Evolutionary conservation across 805 yeast genomes (phyloP), one percentile per base, ranked within the genome.

Genomic region (Cyberlindnera lachancei): DNA sequence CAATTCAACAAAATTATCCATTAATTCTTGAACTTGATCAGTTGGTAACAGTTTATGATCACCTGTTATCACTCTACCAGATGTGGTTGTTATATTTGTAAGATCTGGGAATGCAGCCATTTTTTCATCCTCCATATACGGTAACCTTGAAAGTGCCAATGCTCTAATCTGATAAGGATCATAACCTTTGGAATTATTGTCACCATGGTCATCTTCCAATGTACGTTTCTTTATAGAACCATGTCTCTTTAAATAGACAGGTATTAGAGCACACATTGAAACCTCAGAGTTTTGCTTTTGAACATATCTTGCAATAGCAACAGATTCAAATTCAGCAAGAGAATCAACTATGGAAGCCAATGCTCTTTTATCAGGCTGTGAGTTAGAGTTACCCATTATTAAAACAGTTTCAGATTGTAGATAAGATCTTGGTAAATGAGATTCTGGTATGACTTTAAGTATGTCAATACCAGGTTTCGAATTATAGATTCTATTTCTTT

Each of bases 61-160:
- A 27, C 40, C 36, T 28, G 42, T 44, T 26, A 43, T 22, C 25
- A 46, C 43, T 38, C 38, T 41, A 25, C 56, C 50, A 38, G 56
- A 47, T 1, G 56, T 56, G 1, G 64, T 62, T 17, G 45, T 48
- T 11, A 63, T 36, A 4, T 61, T 52, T 8, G 54, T 46, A 17
- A 73, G 41, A 23, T 52, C 49, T 6, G 65, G 60, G 43, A 80
- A 71, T 16, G 63, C 64, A 3, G 87, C 73, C 12, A 75, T 61
- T 42, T 73, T 71, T 40, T 75, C 80, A 52, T 87, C 95, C 41
- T 84, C 94, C 26, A 70, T 68, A 53, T 71, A 83, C 2, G 95
- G 92, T 10, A 86, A 50, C 28, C 77, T 59, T 10, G 66, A 65
- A 41, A 77, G 50, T 1, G 69, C 56, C 33, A 84, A 64, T 0